Base-by-base conservation (phyloP, 441 rosid species). In the Corymbia calophylla region DNA sequence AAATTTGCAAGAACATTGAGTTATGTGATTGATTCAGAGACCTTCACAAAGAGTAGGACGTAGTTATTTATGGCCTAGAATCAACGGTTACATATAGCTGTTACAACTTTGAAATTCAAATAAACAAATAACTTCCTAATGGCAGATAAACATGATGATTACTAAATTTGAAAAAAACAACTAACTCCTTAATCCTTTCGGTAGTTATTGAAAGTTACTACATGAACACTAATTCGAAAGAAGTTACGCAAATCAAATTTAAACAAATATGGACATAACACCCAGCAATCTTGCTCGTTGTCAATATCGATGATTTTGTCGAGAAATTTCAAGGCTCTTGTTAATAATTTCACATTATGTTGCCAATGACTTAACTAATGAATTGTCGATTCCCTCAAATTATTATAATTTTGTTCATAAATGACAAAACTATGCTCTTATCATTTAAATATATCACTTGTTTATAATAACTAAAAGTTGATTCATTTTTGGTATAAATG, bases 251-350 rank as follows among this genome's bases (percentile, higher is more conserved):
- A 55, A 55, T 55, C 25, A 18, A 55, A 55, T 19, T 55, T 19
- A 1, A 23, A 56, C 12, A 23, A 0, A 56, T 56, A 23, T 23
- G 62, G 29, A 56, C 62, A 56, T 56, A 56, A 23, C 29, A 56
- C 11, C 29, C 29, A 56, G 9, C 29, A 0, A 0, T 0, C 12
- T 56, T 23, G 62, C 62, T 56, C 6, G 9, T 0, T 23, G 27
- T 56, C 23, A 12, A 56, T 56, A 23, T 56, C 62, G 5, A 21
- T 56, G 21, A 56, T 11, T 56, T 56, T 56, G 62, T 56, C 4
- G 27, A 56, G 29, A 56, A 21, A 21, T 9, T 56, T 56, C 62
- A 23, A 23, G 62, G 27, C 23, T 56, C 62, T 56, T 10, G 13
- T 23, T 23, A 23, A 0, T 25, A 56, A 23, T 56, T 56, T 56